Conservation (phyloP, 306 rosid genomes). For the Medicago lupulina region DNA sequence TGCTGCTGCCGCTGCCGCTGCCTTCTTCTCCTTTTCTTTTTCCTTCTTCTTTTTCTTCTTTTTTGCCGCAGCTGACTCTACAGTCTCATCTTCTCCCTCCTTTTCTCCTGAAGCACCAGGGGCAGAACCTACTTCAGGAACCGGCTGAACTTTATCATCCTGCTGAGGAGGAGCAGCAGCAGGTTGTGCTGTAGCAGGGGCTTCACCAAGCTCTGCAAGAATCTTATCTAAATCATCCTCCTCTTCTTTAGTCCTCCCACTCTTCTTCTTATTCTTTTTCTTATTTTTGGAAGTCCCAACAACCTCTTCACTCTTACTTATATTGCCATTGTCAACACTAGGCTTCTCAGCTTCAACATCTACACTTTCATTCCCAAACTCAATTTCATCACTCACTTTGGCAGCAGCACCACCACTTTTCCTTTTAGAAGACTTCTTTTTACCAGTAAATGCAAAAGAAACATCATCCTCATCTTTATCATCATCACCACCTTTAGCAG, state of each 20-base stretch:
- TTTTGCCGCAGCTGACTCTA: conserved; percentile 93
- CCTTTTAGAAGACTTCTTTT: conserved; percentile 90
- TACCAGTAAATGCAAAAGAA: conserved; percentile 72
- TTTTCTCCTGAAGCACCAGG: conserved; percentile 61
- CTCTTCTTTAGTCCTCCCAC: conserved; percentile 93
- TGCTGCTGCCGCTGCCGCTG: conserved; percentile 56
- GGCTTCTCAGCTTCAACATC: conserved; percentile 56
- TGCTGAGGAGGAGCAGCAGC: conserved; percentile 44
- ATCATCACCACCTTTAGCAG: conserved; percentile 50
- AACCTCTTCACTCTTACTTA: conserved; percentile 61
- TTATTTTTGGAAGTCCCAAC: conserved; percentile 74
- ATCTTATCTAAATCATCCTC: conserved; percentile 95
- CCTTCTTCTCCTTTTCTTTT: conserved; percentile 79
- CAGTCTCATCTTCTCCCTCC: conserved; percentile 79
- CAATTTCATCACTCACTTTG: conserved; percentile 54
- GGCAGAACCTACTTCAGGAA: conserved; percentile 54
- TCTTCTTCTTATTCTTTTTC: conserved; percentile 95
- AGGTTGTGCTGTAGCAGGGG: conserved; percentile 50
- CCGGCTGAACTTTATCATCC: conserved; percentile 64
- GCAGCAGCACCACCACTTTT: conserved; percentile 51
- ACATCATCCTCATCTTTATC: conserved; percentile 56
- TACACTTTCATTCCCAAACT: conserved; percentile 45
- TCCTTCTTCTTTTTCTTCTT: conserved; percentile 96
- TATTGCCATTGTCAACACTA: conserved; percentile 42
- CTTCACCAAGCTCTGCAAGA: conserved; percentile 95